Evolutionary conservation across 2,329 filamentous ascomycete genomes (phyloP).

Genomic region (Aureobasidium pullulans): DNA sequence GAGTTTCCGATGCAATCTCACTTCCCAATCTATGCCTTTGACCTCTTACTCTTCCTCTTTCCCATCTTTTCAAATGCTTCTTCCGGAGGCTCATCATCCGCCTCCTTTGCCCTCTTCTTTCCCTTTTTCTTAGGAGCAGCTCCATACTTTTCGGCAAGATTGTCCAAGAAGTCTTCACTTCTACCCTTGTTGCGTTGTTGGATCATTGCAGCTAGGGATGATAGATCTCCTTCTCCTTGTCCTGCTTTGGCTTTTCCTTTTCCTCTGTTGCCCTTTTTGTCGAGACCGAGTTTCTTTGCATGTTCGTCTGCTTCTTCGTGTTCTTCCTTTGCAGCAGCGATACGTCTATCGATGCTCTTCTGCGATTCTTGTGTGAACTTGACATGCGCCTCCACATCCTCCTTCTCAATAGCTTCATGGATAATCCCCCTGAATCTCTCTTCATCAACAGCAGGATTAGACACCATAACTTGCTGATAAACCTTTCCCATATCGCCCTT

Average conservation of each 20-base stretch:
- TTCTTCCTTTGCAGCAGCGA: slow-evolving; percentile 58
- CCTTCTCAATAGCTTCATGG: slow-evolving; percentile 65
- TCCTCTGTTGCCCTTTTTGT: slow-evolving; percentile 48
- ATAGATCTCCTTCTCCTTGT: slow-evolving; percentile 37
- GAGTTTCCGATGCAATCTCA: no score
- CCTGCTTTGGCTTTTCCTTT: slow-evolving; percentile 29
- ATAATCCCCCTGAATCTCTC: slow-evolving; percentile 75
- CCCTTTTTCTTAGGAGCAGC: slow-evolving; percentile 33
- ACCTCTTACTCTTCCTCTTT: slow-evolving; percentile 24
- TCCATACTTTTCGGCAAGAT: slow-evolving; percentile 69
- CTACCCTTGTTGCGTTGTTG: slow-evolving; percentile 60
- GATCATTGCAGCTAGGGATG: slow-evolving; percentile 66
- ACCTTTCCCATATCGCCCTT: slow-evolving; percentile 70
- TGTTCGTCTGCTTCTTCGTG: slow-evolving; percentile 65
- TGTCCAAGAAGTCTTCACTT: slow-evolving; percentile 56
- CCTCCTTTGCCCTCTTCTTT: slow-evolving; percentile 35
- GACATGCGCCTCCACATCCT: slow-evolving; percentile 58
- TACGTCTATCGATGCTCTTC: slow-evolving; percentile 31
- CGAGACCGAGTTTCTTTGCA: slow-evolving; percentile 66
- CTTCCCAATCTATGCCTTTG: not conserved
- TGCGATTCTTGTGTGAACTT: slow-evolving; percentile 66
- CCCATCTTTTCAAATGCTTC: slow-evolving; percentile 49
- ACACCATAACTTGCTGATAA: slow-evolving; percentile 81
- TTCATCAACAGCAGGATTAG: slow-evolving; percentile 75
- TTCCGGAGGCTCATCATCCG: slow-evolving; percentile 55